phyloP scores from a whole-genome alignment of 2,329 filamentous ascomycete species.

The Aureobasidium subglaciale region DNA sequence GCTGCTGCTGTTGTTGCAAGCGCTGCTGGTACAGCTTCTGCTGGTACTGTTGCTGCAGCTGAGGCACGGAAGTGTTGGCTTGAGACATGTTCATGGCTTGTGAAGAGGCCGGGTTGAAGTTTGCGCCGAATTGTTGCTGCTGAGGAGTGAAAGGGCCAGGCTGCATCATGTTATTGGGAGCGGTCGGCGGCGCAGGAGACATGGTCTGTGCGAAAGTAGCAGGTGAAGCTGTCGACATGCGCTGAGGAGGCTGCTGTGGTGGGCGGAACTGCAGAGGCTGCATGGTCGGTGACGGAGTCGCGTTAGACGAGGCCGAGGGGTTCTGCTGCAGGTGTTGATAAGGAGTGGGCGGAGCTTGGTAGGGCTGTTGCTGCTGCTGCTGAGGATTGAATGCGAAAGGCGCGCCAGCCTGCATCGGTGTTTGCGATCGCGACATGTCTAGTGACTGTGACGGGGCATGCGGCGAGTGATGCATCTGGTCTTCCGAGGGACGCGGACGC shows the following conservation, averaged over 20 bases:
- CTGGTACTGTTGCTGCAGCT: slow-evolving; percentile 49
- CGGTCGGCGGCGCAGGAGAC: slow-evolving; percentile 70
- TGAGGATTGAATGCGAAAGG: slow-evolving; percentile 14
- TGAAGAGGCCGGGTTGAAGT: slow-evolving; percentile 13
- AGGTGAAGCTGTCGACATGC: slow-evolving; percentile 86
- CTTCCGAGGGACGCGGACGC: slow-evolving; percentile 71
- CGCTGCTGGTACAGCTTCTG: slow-evolving; percentile 82
- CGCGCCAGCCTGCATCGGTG: slow-evolving; percentile 46
- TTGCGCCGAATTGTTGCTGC: slow-evolving; percentile 17
- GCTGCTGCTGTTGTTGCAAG: slow-evolving; percentile 67
- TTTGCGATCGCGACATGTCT: slow-evolving; percentile 71
- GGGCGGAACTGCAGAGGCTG: slow-evolving; percentile 64
- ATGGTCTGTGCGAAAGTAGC: slow-evolving; percentile 82
- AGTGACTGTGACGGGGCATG: slow-evolving; percentile 1
- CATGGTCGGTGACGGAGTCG: slow-evolving; percentile 90
- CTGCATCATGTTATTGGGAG: slow-evolving; percentile 38
- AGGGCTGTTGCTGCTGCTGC: slow-evolving; percentile 52
- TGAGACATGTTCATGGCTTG: slow-evolving; percentile 29
- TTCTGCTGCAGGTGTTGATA: slow-evolving; percentile 80
- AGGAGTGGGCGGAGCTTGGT: slow-evolving; percentile 59
- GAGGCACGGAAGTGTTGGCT: slow-evolving; percentile 29
- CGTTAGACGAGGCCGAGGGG: slow-evolving; percentile 72
- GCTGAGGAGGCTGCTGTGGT: slow-evolving; percentile 55
- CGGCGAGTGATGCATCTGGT: slow-evolving; percentile 52
- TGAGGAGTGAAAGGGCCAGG: slow-evolving; percentile 34